Conservation (phyloP, 164 flowering plant genomes). For the Magnolia officinalis region DNA sequence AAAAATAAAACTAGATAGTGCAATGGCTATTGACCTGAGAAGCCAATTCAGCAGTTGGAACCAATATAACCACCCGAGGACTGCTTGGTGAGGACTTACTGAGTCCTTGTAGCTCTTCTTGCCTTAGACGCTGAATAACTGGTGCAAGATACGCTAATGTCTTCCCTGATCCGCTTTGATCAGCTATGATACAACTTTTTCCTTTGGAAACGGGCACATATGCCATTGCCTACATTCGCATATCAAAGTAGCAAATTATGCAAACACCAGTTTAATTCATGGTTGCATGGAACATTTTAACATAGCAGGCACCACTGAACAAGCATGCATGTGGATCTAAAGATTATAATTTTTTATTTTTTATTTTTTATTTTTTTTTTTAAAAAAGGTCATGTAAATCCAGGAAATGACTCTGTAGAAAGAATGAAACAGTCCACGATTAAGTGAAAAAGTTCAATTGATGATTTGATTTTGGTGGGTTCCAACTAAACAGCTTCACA, state of each 20-base stretch:
- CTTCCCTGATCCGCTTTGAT: conserved; percentile 99
- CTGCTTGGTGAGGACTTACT: conserved; percentile 55
- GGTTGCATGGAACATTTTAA: background rate
- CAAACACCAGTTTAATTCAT: background rate
- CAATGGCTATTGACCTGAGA: conserved; percentile 61
- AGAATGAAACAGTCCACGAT: background rate
- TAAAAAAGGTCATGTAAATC: background rate
- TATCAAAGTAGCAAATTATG: background rate
- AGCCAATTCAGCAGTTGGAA: conserved; percentile 95
- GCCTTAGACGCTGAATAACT: conserved; percentile 69
- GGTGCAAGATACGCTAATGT: conserved; percentile 91
- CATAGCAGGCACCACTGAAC: background rate
- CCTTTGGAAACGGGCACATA: conserved; percentile 60
- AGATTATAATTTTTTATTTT: background rate
- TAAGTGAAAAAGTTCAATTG: background rate
- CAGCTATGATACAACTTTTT: conserved; percentile 84
- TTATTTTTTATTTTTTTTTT: too few species aligned
- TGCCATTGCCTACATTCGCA: conserved; percentile 66
- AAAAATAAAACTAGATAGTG: background rate
- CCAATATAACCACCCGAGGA: conserved; percentile 76
- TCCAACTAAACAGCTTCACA: background rate
- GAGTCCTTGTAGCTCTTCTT: conserved; percentile 85
- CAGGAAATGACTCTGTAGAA: background rate
- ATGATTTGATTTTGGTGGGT: background rate
- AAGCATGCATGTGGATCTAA: background rate